A percentile compares a stretch with the other conserved stretches of the same genome.
Evolutionary conservation across 208 protist genomes (phyloP).

Genomic region (Trypanosoma melophagium): DNA sequence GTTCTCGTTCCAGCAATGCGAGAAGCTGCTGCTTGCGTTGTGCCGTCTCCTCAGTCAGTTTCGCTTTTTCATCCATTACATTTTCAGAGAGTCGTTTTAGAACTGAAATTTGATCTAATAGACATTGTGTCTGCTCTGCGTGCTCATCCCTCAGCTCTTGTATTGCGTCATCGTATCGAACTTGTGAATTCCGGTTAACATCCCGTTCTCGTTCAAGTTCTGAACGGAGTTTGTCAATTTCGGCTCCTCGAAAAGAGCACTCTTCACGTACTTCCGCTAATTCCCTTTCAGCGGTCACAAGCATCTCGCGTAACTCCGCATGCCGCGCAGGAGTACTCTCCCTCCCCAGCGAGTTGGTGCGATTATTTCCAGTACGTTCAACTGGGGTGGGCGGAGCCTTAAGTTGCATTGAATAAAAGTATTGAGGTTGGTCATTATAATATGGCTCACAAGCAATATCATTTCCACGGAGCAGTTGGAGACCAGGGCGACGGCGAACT

Average conservation of each 20-base stretch:
- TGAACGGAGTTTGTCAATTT: conserved; percentile 51
- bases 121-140: conserved; percentile 60
- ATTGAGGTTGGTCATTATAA: not conserved
- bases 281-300: conserved; percentile 72
- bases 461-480: not conserved
- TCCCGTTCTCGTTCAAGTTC: conserved; percentile 63
- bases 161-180: conserved; percentile 41
- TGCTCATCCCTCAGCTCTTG: conserved; percentile 57
- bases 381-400: not conserved
- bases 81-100: conserved; percentile 73
- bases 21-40: conserved; percentile 72
- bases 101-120: conserved; percentile 77
- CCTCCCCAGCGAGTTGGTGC: not conserved
- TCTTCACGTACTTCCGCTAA: conserved; percentile 71
- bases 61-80: conserved; percentile 71
- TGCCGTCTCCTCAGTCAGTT: conserved; percentile 53
- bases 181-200: conserved; percentile 37
- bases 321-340: conserved; percentile 29
- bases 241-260: conserved; percentile 40
- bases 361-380: not conserved
- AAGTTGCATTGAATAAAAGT: not conserved
- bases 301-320: conserved; percentile 63
- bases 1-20: conserved; percentile 73
- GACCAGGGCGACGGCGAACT: not conserved
- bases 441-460: not conserved